Evolutionary conservation across 495 filamentous ascomycete species (phyloP).

Genomic region (Sabuloglossum arenarium): DNA sequence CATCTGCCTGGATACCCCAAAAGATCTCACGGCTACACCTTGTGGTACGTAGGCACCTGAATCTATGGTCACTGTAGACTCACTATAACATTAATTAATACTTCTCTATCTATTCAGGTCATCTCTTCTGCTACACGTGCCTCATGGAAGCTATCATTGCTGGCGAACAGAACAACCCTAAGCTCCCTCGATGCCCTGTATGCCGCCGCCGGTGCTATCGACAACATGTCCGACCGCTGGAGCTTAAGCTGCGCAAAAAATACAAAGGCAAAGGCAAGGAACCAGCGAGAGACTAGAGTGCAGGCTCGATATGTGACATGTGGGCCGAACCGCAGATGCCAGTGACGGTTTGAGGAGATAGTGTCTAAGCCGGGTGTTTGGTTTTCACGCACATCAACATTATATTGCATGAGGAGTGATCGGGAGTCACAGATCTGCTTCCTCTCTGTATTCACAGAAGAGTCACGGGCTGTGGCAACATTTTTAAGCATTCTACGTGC

Average conservation of each 20-base stretch:
- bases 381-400: too few relatives aligned
- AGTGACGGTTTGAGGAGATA: too few relatives aligned
- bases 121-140: conserved; percentile 6
- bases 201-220: conserved; percentile 1
- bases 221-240: neutral
- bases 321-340: too few relatives aligned
- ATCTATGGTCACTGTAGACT: neutral
- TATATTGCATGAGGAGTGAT: too few relatives aligned
- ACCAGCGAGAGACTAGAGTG: neutral
- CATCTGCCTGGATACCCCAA: conserved; percentile 7
- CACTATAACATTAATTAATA: neutral
- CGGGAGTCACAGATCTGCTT: too few relatives aligned
- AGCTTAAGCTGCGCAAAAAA: conserved; percentile 1
- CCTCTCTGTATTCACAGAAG: too few relatives aligned
- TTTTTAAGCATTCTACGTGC: too few relatives aligned
- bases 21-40: conserved; percentile 4
- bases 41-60: conserved; percentile 6
- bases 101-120: conserved; percentile 1
- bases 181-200: conserved; percentile 3
- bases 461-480: too few relatives aligned
- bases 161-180: neutral
- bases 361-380: too few relatives aligned
- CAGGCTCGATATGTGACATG: neutral
- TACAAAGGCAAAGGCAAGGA: neutral
- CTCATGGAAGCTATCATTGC: conserved; percentile 4